Base-by-base conservation (phyloP, 352 stramenopile species). In the Labyrinthula sp. region DNA sequence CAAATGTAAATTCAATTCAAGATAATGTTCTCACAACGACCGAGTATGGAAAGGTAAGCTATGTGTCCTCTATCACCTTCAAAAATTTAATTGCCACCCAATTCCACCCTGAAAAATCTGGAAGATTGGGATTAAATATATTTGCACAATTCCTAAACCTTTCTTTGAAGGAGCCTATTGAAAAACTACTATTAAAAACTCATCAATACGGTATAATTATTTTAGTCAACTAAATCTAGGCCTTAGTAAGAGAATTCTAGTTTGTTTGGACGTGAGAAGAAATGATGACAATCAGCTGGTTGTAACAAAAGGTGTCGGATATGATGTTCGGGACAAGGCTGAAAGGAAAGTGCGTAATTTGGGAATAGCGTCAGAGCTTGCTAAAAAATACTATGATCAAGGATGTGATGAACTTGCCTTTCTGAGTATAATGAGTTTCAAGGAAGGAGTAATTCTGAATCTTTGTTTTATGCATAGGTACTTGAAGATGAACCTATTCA, bases 101-200 rank as follows among this genome's bases (percentile, higher is more conserved):
- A 60, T 97, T 95, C 64, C 88, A 97, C 69, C 88, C 88, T 3
- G 88, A 97, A 60, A 97, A 97, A 66, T 93, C 78, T 64, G 84
- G 85, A 10, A 57, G 50, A 0, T 65, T 82, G 46, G 85, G 85
- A 12, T 73, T 95, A 37, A 64, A 74, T 30, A 76, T 94, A 22
- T 52, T 95, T 9, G 73, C 77, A 45, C 72, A 75, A 24, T 95
- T 94, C 58, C 60, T 95, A 2, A 75, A 92, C 54, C 58, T 62
- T 33, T n/a, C 39, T 6, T 21, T 24, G 18, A 10, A 30, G 40
- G 33, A 33, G n/a, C 14, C 20, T 9, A 4, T n/a, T n/a, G n/a
- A n/a, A n/a, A n/a, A n/a, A n/a, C 25, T 29, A 4, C 27, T 3
- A n/a, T n/a, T 54, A n/a, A n/a, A n/a, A n/a, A n/a, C n/a, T n/a